Base-by-base conservation (phyloP, 2,329 filamentous ascomycete species). In the Botrytis fabae region DNA sequence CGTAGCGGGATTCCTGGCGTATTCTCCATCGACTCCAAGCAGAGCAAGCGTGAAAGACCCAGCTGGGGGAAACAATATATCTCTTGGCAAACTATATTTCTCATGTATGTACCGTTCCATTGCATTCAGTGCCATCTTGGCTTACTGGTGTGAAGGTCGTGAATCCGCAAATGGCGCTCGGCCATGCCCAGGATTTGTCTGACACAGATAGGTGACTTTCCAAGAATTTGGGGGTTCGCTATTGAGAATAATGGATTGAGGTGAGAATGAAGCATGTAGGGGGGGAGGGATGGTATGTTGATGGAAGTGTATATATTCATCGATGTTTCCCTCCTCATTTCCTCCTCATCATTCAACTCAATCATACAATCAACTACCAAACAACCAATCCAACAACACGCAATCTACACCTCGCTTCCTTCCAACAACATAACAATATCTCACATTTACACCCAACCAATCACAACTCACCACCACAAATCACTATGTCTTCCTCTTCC, bases 401-500 rank as follows among this genome's bases (percentile, higher is more conserved):
- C 46, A 25, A 48, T 65, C 44, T 46, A 65, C 16, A 65, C 20
- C 62, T 20, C 42, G 46, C 46, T 22, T 66, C 35, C 48, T 57
- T 42, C n/a, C 63, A 68, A 46, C 42, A 42, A 28, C 60, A 54
- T 12, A 62, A 32, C 25, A n/a, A 46, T 25, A 25, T 32, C 70
- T n/a, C 22, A 51, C 32, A 61, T 40, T 38, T n/a, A 42, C n/a
- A 42, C 32, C 38, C 54, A 69, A 35, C 54, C n/a, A 46, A 71
- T 44, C 42, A 62, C 44, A 65, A 65, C 16, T 16, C 66, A 48
- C n/a, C 70, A 72, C 32, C 63, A 69, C 57, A 44, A 54, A 66
- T 71, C 70, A 72, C 40, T 28, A 72, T 72, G 70, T 72, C 70
- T 72, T 48, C 59, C 54, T 71, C 38, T 28, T 48, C 59, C 54